Evolutionary conservation across 2,329 filamentous ascomycete genomes (phyloP).

Genomic region (Trichoderma oligosporum): DNA sequence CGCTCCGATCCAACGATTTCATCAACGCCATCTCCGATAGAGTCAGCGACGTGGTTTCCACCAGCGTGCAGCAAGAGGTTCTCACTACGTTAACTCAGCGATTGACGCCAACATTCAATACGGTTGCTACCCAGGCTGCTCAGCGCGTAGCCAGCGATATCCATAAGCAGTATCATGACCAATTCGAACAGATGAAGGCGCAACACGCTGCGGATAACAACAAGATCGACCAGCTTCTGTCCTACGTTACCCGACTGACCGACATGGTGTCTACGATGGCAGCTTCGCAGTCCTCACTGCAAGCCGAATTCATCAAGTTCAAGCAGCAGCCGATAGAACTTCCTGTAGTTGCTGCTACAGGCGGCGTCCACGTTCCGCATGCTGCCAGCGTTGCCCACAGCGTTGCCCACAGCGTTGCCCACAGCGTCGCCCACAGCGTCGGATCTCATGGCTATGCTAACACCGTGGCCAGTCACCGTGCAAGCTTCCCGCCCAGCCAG

Average conservation of each 20-base stretch:
- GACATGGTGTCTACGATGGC: slow-evolving; percentile 69
- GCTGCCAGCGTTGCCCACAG: slow-evolving; percentile 24
- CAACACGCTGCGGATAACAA: slow-evolving; percentile 49
- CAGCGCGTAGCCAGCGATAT: slow-evolving; percentile 66
- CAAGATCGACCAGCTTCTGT: slow-evolving; percentile 71
- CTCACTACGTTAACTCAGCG: slow-evolving; percentile 56
- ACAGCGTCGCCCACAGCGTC: slow-evolving; percentile 25
- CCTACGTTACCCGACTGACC: slow-evolving; percentile 61
- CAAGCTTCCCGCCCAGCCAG: slow-evolving; percentile 36
- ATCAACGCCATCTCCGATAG: slow-evolving; percentile 66
- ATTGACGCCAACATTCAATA: slow-evolving; percentile 63
- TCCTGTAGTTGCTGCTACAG: slow-evolving; percentile 30
- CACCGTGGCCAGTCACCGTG: slow-evolving; percentile 31
- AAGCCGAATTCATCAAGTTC: slow-evolving; percentile 59
- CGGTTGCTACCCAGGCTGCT: slow-evolving; percentile 61
- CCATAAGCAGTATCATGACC: slow-evolving; percentile 56
- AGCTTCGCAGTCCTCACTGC: slow-evolving; percentile 63
- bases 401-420: slow-evolving; percentile 29
- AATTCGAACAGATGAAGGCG: slow-evolving; percentile 49
- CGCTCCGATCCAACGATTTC: slow-evolving; percentile 68
- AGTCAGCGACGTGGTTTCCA: slow-evolving; percentile 62
- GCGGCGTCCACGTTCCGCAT: slow-evolving; percentile 24
- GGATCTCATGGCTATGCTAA: slow-evolving; percentile 30
- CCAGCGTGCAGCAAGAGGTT: slow-evolving; percentile 68
- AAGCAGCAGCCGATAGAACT: slow-evolving; percentile 49